Base-by-base conservation (phyloP, 768 basidiomycete genomes). In the Mycena latifolia region DNA sequence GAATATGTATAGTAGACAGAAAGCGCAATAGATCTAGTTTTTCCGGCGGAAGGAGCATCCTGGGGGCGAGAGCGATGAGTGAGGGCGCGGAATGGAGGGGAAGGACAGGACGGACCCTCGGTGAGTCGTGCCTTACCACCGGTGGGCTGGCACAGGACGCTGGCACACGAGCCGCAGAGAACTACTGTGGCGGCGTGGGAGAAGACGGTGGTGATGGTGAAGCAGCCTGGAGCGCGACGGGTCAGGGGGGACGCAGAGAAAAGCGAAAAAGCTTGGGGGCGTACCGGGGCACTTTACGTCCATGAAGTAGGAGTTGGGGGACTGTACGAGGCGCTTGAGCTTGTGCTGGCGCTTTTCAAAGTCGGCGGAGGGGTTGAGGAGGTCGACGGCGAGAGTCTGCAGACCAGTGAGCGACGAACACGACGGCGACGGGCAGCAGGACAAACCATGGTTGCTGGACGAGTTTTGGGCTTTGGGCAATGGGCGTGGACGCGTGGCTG, bases 301-400 rank as follows among this genome's bases (percentile, higher is more conserved):
- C 98, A 99, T 99, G 85, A 99, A 99, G 85, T 94, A 99, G 37
- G 97, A 99, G 84, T 98, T 95, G 71, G 98, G 98, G 57, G 92
- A 92, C 83, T 98, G 98, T 73, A 99, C 98, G 74, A 99, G 91
- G 79, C 96, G 92, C 89, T 99, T 99, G 81, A 98, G 93, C 88
- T 99, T 99, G 92, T 99, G 97, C 80, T 89, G 91, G 80, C 86
- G 90, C 81, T 84, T 90, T 84, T 97, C 93, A 74, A 88, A 81
- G 79, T 95, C 93, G 72, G 88, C 81, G 65, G 95, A 92, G 73
- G 95, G 97, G 90, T 99, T 94, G 80, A 99, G 92, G 80, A 99
- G 92, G 83, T 99, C 98, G 79, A 98, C 80, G 80, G 95, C 95
- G 85, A 99, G 95, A 88, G 94, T 88, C 96, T 97, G 66, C 31